phyloP scores from a whole-genome alignment of 2,329 filamentous ascomycete species.

The Monilinia fructicola region DNA sequence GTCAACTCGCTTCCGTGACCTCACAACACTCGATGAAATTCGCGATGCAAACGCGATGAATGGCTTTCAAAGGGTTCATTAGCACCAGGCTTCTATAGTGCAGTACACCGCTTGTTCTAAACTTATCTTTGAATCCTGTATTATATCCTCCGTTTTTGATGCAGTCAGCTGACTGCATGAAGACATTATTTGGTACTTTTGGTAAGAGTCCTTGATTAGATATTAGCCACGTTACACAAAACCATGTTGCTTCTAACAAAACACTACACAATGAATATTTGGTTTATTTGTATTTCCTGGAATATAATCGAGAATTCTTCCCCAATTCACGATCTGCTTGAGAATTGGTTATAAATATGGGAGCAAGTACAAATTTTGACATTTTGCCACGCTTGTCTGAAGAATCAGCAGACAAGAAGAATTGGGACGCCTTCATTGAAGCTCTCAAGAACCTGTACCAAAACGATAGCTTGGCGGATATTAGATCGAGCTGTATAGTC shows the following conservation, averaged over 20 bases:
- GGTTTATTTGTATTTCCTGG: background rate
- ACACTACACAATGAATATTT: background rate
- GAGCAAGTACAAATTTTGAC: conserved; percentile 37
- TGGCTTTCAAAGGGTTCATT: background rate
- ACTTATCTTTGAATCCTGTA: background rate
- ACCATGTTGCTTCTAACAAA: background rate
- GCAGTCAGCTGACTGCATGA: background rate
- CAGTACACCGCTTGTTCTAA: background rate
- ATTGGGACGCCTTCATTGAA: conserved; percentile 36
- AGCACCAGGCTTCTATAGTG: no score
- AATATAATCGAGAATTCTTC: no score
- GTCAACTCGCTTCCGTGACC: no score
- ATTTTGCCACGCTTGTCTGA: conserved; percentile 37
- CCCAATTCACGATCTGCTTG: background rate
- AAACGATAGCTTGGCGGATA: background rate
- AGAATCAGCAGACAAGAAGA: conserved; percentile 32
- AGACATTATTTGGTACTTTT: background rate
- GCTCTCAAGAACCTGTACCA: conserved; percentile 20
- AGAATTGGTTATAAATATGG: conserved; percentile 28
- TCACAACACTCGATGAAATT: background rate
- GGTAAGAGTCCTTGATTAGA: background rate
- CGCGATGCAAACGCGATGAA: background rate
- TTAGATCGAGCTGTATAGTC: conserved; percentile 33
- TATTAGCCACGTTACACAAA: background rate
- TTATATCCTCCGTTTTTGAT: background rate